Evolutionary conservation across 257 asterid species (phyloP).

Genomic region (Forsythia viridissima): DNA sequence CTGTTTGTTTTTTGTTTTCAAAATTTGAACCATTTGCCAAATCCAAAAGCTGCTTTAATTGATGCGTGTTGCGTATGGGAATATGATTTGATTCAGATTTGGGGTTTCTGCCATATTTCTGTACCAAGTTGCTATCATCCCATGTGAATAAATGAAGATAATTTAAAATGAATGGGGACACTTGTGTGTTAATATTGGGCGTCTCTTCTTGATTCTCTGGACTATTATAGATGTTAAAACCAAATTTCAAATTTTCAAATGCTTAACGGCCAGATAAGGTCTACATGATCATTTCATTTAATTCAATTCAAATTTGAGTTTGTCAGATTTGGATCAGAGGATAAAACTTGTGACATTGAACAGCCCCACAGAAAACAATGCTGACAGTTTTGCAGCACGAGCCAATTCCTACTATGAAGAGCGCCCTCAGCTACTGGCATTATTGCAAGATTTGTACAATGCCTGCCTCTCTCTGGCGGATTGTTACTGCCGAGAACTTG

Average conservation of each 20-base stretch:
- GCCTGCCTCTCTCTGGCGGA: conserved; percentile 77
- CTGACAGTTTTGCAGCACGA: conserved; percentile 67
- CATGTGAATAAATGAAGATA: conserved; percentile 17
- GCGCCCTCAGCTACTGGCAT: conserved; percentile 78
- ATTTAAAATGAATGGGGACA: background rate
- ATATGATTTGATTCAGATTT: conserved; percentile 46
- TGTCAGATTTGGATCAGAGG: conserved; percentile 83
- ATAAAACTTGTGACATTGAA: conserved; percentile 58
- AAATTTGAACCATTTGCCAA: conserved; percentile 36
- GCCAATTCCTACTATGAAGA: conserved; percentile 80
- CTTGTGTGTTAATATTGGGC: background rate
- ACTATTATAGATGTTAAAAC: background rate
- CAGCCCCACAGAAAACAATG: conserved; percentile 39
- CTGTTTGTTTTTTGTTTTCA: conserved; percentile 18
- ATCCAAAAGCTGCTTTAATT: conserved; percentile 23
- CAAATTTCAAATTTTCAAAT: conserved; percentile 1
- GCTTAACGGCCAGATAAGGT: conserved; percentile 10
- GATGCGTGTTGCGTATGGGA: conserved; percentile 39
- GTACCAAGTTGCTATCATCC: background rate
- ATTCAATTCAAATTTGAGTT: background rate
- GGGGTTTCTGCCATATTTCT: conserved; percentile 2
- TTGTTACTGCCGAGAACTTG: conserved; percentile 74
- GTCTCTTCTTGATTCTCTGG: background rate
- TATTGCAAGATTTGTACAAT: conserved; percentile 80
- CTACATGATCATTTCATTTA: background rate